Evolutionary conservation across 352 stramenopile species (phyloP).

Genomic region (Globisporangium sylvaticum): DNA sequence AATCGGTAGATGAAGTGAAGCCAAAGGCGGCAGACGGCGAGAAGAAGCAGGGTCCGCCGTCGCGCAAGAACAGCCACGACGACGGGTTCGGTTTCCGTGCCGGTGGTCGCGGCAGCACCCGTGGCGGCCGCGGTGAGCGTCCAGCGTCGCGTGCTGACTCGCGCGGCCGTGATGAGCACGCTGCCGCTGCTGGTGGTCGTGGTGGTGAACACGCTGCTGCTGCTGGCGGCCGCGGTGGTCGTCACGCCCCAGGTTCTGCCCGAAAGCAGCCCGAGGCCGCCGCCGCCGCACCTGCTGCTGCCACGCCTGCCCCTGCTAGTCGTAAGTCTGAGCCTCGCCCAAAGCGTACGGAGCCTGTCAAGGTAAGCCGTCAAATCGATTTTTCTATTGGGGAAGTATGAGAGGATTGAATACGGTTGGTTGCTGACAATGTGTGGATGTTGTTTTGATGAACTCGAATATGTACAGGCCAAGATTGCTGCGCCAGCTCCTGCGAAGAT

Average conservation of each 20-base stretch:
- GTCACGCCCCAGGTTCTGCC: slow-evolving; percentile 1
- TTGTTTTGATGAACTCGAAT: not conserved
- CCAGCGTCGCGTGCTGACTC: slow-evolving; percentile 14
- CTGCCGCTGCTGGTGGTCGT: slow-evolving; percentile 14
- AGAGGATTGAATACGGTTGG: not conserved
- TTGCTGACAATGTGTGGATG: not conserved
- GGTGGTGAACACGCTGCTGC: slow-evolving; percentile 21
- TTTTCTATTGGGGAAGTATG: not conserved
- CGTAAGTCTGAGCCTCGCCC: slow-evolving; percentile 46
- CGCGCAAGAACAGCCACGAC: slow-evolving; percentile 47
- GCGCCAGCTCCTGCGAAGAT: slow-evolving; percentile 53
- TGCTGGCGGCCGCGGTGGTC: slow-evolving; percentile 27
- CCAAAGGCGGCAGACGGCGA: slow-evolving; percentile 30
- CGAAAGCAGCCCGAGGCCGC: slow-evolving; percentile 23
- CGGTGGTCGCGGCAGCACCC: slow-evolving; percentile 26
- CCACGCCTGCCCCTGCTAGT: slow-evolving; percentile 6
- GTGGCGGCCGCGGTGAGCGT: slow-evolving; percentile 33
- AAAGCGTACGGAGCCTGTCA: slow-evolving; percentile 43
- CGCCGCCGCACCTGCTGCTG: slow-evolving; percentile 2
- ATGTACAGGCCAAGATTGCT: slow-evolving; percentile 35
- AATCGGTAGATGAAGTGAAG: slow-evolving; percentile 18
- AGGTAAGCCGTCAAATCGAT: slow-evolving; percentile 22
- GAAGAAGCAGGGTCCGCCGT: slow-evolving; percentile 14
- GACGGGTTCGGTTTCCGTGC: slow-evolving; percentile 20
- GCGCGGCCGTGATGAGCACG: slow-evolving; percentile 35